Evolutionary conservation across 2,329 filamentous ascomycete genomes (phyloP), one percentile per base, ranked within the genome.

Genomic region (Zymoseptoria ardabiliae): DNA sequence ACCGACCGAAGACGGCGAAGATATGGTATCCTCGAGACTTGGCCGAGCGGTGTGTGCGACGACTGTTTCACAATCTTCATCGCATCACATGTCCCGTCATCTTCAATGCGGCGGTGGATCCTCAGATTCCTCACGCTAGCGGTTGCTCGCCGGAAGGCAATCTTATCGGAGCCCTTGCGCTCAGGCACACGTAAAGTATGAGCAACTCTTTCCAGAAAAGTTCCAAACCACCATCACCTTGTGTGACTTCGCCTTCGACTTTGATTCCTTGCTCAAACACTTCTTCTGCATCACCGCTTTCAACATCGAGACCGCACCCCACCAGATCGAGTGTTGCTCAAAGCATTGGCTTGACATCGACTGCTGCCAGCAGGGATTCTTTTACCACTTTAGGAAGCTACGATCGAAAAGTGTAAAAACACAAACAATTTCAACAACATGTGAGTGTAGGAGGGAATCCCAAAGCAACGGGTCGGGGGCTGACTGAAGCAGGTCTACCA

Each of bases 351-450:
- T 28, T 7, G 4, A 53, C 51, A 53, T 30, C 51, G 4, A 25
- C 25, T 13, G 11, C 25, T 13, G 11, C 3, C 51, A 17, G 50
- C n/a, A 55, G 54, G 60, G 60, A 64, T 60, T 60, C 25, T 21
- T 58, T 62, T 64, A 55, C 62, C 53, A 22, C 7, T 58, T 61
- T 59, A 19, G 62, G 62, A 60, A 60, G 51, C 54, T 50, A 53
- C 55, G 22, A 54, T 50, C 50, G 10, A 28, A 45, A 53, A 20
- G 41, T 55, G 51, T 54, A n/a, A 35, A 57, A 28, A 41, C 58
- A 53, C 50, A 58, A 52, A 51, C 54, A 60, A 60, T 52, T 61
- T 59, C 60, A 60, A 60, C 58, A 61, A 50, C 53, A 66, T 64
- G 64, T 66, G 56, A 60, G 57, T 54, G 9, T 7, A 30, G 41